phyloP scores from a whole-genome alignment of 2,329 filamentous ascomycete genomes.

The Diplocarpon mali region DNA sequence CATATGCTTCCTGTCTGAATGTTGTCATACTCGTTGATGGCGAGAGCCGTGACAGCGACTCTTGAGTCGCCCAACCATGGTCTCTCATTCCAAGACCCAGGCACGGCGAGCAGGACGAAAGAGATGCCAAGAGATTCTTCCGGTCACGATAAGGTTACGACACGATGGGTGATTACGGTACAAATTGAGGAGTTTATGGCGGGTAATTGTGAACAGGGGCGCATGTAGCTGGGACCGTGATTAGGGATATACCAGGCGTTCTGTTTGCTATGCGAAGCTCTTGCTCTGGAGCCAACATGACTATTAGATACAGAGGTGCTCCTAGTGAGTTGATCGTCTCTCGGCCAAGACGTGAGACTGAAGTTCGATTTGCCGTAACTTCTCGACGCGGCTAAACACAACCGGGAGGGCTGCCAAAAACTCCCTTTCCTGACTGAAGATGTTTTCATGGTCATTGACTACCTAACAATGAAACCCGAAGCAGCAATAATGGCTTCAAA shows the following conservation, averaged over 20 bases:
- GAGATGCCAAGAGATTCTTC: background rate
- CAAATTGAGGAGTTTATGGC: background rate
- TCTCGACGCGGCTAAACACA: too few relatives aligned
- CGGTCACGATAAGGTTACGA: background rate
- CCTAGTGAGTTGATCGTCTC: too few relatives aligned
- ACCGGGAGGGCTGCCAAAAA: too few relatives aligned
- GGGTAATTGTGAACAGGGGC: background rate
- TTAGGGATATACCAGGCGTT: background rate
- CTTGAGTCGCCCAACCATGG: background rate
- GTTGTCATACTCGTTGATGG: slow-evolving; percentile 53
- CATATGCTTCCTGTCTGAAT: slow-evolving; percentile 61
- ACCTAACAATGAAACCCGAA: too few relatives aligned
- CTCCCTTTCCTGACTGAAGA: too few relatives aligned
- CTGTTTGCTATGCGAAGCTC: background rate
- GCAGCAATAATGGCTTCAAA: too few relatives aligned
- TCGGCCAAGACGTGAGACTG: too few relatives aligned
- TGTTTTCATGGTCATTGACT: too few relatives aligned
- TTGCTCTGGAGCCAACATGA: too few relatives aligned
- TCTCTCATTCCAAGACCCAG: too few relatives aligned
- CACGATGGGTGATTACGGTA: background rate
- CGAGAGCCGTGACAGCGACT: slow-evolving; percentile 1
- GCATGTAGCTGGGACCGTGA: background rate
- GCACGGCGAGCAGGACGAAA: background rate
- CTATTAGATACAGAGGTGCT: too few relatives aligned
- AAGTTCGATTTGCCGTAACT: too few relatives aligned